Percentiles rank a stretch among this genome's conserved stretches.
These are phyloP conservation scores for Colletotrichum sp. DNA, from an alignment of 2,329 filamentous ascomycete species.

Conservation along the genomic window DNA sequence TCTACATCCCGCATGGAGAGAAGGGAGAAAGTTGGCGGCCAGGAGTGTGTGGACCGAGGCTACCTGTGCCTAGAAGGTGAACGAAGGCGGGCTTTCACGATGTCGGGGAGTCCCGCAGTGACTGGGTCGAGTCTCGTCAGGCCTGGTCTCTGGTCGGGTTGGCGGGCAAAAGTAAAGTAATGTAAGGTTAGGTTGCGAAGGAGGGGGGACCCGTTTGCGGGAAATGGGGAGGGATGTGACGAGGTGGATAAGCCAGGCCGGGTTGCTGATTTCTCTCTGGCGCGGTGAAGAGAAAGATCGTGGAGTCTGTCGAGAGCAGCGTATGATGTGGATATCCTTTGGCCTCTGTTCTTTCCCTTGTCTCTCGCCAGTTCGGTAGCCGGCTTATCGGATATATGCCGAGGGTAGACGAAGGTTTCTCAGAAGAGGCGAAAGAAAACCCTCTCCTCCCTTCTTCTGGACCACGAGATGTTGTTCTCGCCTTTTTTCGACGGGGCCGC, in stretches of 20 bases:
- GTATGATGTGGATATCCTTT: not conserved
- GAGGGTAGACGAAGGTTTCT: not conserved
- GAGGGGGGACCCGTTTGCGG: not conserved
- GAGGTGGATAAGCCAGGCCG: not conserved
- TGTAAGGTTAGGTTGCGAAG: not conserved
- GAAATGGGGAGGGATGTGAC: not conserved
- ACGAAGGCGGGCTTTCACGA: conserved; percentile 16
- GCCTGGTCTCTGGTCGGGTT: not conserved
- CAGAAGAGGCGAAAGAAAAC: not conserved
- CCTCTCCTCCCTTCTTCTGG: not conserved
- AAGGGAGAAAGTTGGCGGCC: not conserved
- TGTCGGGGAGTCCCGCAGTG: conserved; percentile 11
- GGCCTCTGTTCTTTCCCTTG: not conserved
- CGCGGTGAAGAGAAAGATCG: conserved; percentile 1
- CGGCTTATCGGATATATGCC: conserved; percentile 8
- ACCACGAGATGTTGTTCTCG: not conserved
- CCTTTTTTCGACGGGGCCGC: conserved; percentile 15
- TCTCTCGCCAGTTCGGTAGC: not conserved
- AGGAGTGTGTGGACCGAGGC: conserved; percentile 16
- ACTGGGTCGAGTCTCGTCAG: not conserved
- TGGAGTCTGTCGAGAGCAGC: not conserved
- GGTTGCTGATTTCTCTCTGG: not conserved
- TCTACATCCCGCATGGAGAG: conserved; percentile 15
- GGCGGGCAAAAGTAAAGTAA: not conserved
- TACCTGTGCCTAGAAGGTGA: conserved; percentile 13